Evolutionary conservation across 2,329 filamentous ascomycete genomes (phyloP), one percentile per base, ranked within the genome.

Genomic region (Teratosphaeria viscida): DNA sequence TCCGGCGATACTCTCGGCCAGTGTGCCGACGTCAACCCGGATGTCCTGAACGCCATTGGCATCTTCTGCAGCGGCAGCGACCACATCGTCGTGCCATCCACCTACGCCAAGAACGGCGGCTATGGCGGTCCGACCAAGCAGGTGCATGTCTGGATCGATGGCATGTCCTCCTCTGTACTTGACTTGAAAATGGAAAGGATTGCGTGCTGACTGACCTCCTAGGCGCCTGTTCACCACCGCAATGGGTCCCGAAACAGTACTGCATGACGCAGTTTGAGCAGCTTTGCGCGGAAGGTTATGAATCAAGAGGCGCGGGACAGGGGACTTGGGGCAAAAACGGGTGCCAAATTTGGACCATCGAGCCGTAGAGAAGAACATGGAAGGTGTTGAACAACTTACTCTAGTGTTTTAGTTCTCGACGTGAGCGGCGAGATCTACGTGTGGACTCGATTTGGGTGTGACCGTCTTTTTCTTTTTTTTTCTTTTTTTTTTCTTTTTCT

Each of bases 1-100:
- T 19, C 16, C 37, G 37, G 16, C 11, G 37, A 49, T n/a, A 49
- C 19, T 5, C 43, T 49, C 43, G 43, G 43, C 43, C 16, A 49
- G 2, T 49, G 43, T n/a, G 43, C 43, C 43, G 43, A 49, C 43
- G 43, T 49, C 43, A 49, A 49, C 43, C 43, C 43, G 5, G 43
- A 23, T n/a, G 43, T 49, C 43, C 43, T 49, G n/a, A 49, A 49
- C 43, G 43, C 43, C 5, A 49, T 49, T 6, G 43, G 43, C 43
- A 19, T 19, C 43, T 49, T 49, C 43, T 49, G 43, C 43, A 23
- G 23, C 52, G 16, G 23, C 75, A 91, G 90, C 73, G 87, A 90
- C 68, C 79, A 78, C 70, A 80, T 79, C 75, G 80, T 88, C 57
- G 86, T 88, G 74, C 77, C 73, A 52, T 79, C 85, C 19, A 78